Conservation (phyloP, 2,329 filamentous ascomycete species). For the Neoscytalidium dimidiatum region DNA sequence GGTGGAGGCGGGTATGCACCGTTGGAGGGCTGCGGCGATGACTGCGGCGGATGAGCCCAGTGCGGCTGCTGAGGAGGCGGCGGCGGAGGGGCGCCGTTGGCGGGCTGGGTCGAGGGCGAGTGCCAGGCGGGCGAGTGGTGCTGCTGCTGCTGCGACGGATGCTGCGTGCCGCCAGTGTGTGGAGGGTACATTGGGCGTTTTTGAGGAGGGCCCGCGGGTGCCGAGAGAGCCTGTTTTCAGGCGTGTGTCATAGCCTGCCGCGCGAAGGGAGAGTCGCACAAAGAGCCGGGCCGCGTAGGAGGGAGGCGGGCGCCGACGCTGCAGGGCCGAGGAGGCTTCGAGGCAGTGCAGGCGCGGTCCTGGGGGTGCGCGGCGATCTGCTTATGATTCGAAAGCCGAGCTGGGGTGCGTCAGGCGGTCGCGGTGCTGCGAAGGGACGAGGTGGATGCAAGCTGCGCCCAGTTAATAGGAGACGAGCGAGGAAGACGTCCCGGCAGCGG, state of each 20-base stretch:
- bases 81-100: conserved; percentile 11
- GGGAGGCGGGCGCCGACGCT: conserved; percentile 8
- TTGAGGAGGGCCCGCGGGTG: conserved; percentile 13
- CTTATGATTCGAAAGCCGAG: conserved; percentile 16
- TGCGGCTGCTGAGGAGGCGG: not conserved
- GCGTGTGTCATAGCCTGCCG: conserved; percentile 13
- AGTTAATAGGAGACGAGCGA: conserved; percentile 19
- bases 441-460: conserved; percentile 18
- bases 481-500: conserved; percentile 18
- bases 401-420: conserved; percentile 17
- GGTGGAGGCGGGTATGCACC: conserved; percentile 37
- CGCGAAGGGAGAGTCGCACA: conserved; percentile 7
- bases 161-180: conserved; percentile 28
- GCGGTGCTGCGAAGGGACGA: conserved; percentile 14
- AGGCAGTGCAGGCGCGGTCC: conserved; percentile 12
- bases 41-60: conserved; percentile 17
- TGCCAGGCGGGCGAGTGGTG: conserved; percentile 22
- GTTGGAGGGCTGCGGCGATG: conserved; percentile 35
- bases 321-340: conserved; percentile 14
- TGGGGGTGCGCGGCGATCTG: conserved; percentile 15
- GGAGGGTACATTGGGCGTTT: conserved; percentile 22
- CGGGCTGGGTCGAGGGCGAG: conserved; percentile 23
- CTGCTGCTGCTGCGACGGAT: conserved; percentile 29
- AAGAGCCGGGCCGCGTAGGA: conserved; percentile 16
- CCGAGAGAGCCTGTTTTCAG: conserved; percentile 14